phyloP scores from a whole-genome alignment of 495 filamentous ascomycete genomes.

The Neurospora cerealis region DNA sequence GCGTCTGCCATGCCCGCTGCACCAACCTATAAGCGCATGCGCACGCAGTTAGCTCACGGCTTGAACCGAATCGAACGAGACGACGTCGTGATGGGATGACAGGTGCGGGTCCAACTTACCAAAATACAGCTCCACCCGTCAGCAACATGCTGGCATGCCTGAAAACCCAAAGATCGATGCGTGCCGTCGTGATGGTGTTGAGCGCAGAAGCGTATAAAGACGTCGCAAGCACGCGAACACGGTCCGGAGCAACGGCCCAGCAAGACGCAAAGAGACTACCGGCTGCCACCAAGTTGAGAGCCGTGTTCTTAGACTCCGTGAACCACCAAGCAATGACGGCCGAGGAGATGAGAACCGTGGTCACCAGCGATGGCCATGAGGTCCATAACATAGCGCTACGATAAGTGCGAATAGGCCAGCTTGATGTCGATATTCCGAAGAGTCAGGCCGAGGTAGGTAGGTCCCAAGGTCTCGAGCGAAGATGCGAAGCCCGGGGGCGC shows the following conservation, averaged over 20 bases:
- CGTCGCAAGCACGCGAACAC: conserved; percentile 27
- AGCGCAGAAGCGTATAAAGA: conserved; percentile 27
- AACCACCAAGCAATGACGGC: conserved; percentile 41
- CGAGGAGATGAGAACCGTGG: conserved; percentile 39
- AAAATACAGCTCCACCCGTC: conserved; percentile 34
- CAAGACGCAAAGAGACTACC: conserved; percentile 37
- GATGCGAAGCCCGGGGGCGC: not conserved
- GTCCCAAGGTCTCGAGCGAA: not conserved
- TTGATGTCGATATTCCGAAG: not conserved
- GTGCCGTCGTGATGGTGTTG: conserved; percentile 22
- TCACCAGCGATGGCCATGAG: conserved; percentile 38
- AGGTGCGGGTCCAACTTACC: conserved; percentile 21
- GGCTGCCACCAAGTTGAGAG: conserved; percentile 34
- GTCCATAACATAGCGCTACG: conserved; percentile 42
- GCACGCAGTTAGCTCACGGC: conserved; percentile 6
- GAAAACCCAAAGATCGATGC: conserved; percentile 28
- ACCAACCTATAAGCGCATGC: conserved; percentile 49
- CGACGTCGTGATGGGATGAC: not conserved
- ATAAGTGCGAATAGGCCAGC: conserved; percentile 6
- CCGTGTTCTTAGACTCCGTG: conserved; percentile 36
- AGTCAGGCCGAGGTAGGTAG: not conserved
- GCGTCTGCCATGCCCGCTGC: conserved; percentile 71
- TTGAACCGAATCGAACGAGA: not conserved
- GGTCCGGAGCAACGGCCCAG: conserved; percentile 34
- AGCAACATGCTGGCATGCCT: conserved; percentile 37